Evolutionary conservation across 1,284 basidiomycete genomes (phyloP), one percentile per base, ranked within the genome.

Genomic region (Boletus smithii): DNA sequence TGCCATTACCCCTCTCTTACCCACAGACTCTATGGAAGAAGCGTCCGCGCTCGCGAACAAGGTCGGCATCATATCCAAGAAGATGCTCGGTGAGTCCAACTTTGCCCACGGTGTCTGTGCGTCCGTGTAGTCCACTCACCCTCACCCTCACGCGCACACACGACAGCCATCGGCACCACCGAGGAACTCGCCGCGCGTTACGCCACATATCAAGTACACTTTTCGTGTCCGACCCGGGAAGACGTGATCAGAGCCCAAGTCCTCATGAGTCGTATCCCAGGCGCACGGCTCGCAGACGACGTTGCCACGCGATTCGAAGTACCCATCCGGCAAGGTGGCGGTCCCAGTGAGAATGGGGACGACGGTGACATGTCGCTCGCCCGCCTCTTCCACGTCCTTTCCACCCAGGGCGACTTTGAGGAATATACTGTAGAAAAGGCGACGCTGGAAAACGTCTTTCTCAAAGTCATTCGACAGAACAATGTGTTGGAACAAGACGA

Each of bases 251-350:
- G 70, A 34, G 80, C 82, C 1, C 78, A 83, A 27, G 62, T 71
- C 6, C 70, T 87, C 35, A 86, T 91, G 77, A 63, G 76, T 1
- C 73, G 67, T 4, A 80, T 89, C 44, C 81, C 80, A 10, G 80
- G 77, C 10, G 77, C 79, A 33, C 77, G 75, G n/a, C 76, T 79
- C 69, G 80, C 78, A 6, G 84, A 88, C 56, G 87, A 89, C 57
- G 84, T 89, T 10, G 85, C 83, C 1, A 87, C 85, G 1, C 79
- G 86, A 6, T 89, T 88, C 59, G 85, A 90, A 59, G 83, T 89
- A 11, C 85, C 86, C 2, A 73, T 88, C 16, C 59, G 62, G 10
- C 50, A 58, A 11, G 50, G 53, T 9, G 30, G 11, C 33, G 62
- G 61, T 2, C 5, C 8, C 3, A 20, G 20, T 29, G 22, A 3